Evolutionary conservation across 305 asterid species (phyloP).

Genomic region (Rubia occidens): DNA sequence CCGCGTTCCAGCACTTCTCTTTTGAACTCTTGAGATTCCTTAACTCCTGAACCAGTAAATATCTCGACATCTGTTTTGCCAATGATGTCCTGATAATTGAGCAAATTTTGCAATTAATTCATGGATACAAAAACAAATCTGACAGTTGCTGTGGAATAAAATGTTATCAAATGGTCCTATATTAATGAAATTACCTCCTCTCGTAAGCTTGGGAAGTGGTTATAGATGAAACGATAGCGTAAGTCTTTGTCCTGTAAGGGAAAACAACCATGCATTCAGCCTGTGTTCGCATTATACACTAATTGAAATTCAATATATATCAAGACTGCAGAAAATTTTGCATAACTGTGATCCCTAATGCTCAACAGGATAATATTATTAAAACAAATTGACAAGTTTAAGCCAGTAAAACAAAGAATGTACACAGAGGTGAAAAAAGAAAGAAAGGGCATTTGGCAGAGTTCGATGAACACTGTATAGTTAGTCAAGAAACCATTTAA

Average conservation of each 20-base stretch:
- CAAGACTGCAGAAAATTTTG: not conserved
- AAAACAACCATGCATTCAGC: slow-evolving; percentile 10
- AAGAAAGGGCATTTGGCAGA: not conserved
- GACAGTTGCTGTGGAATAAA: slow-evolving; percentile 2
- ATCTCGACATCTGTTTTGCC: slow-evolving; percentile 87
- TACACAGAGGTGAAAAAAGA: not conserved
- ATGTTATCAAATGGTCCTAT: slow-evolving; percentile 2
- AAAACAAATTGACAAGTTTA: not conserved
- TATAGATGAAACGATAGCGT: slow-evolving; percentile 85
- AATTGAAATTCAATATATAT: not conserved
- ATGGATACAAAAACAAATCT: not conserved
- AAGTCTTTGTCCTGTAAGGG: slow-evolving; percentile 62
- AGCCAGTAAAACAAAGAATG: not conserved
- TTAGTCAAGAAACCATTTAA: not conserved
- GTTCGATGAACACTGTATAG: not conserved
- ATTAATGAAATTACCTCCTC: slow-evolving; percentile 50
- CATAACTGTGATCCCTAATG: not conserved
- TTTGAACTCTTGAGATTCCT: slow-evolving; percentile 83
- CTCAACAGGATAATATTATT: not conserved
- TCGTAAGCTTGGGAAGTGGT: slow-evolving; percentile 79
- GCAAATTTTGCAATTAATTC: slow-evolving; percentile 12
- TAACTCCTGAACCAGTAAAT: slow-evolving; percentile 75
- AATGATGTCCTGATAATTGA: slow-evolving; percentile 64
- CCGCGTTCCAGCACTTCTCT: slow-evolving; percentile 71
- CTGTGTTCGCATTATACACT: not conserved